Evolutionary conservation across 106 monocot species (phyloP).

Genomic region (Acanthochlamys bracteata): DNA sequence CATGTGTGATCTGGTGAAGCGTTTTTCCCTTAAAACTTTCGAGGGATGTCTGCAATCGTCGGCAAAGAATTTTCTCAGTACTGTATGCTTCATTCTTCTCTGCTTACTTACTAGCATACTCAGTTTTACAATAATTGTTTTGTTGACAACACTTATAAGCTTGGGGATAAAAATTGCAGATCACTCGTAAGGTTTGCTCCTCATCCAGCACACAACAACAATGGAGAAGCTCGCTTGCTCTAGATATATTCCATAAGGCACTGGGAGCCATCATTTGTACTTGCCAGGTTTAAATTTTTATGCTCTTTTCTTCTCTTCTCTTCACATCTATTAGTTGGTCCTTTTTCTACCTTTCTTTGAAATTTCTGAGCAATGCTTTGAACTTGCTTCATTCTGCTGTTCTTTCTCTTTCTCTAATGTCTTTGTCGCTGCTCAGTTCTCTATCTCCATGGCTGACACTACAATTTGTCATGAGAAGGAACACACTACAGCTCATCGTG

Average conservation of each 20-base stretch:
- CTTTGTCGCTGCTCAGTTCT: no score
- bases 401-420: no score
- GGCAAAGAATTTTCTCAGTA: slow-evolving; percentile 30
- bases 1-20: slow-evolving; percentile 27
- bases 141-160: not conserved
- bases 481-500: no score
- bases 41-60: slow-evolving; percentile 32
- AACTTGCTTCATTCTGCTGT: no score
- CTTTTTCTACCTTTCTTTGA: no score
- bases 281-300: slow-evolving; percentile 35
- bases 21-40: slow-evolving; percentile 39
- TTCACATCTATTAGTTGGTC: not conserved
- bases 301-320: not conserved
- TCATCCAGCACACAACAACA: slow-evolving; percentile 32
- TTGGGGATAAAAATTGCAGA: slow-evolving; percentile 23
- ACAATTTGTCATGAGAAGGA: no score
- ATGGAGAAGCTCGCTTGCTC: slow-evolving; percentile 20
- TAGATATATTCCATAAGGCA: slow-evolving; percentile 33
- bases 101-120: not conserved
- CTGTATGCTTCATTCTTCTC: slow-evolving; percentile 11
- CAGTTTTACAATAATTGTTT: not conserved
- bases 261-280: slow-evolving; percentile 26
- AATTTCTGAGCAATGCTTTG: no score
- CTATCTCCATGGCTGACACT: no score
- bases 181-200: slow-evolving; percentile 42